Conservation (phyloP, 179 eudicot genomes). For the Gypsophila paniculata region DNA sequence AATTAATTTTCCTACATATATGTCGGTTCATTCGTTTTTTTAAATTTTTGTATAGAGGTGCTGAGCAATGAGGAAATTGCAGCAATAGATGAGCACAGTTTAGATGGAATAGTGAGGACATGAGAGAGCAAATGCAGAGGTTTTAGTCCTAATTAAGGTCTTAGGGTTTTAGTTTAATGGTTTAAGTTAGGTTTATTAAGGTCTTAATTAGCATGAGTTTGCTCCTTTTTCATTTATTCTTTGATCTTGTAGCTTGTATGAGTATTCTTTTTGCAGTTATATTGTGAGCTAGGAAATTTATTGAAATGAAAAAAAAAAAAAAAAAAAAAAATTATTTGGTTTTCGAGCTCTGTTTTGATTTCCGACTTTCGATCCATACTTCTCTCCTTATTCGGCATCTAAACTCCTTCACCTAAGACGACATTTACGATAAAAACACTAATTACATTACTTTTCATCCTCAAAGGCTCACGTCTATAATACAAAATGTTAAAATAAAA, state of each 20-base stretch:
- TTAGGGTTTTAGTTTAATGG: conserved; percentile 29
- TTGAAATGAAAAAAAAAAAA: conserved; percentile 15
- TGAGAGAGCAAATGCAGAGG: conserved; percentile 26
- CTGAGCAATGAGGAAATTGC: conserved; percentile 24
- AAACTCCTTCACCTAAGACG: no score
- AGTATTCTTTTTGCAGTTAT: conserved; percentile 58
- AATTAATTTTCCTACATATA: conserved; percentile 28
- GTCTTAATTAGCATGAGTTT: conserved; percentile 21
- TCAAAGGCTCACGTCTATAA: no score
- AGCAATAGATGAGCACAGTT: conserved; percentile 31
- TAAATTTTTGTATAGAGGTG: conserved; percentile 40
- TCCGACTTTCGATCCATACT: no score
- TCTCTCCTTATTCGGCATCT: no score
- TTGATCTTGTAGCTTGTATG: conserved; percentile 22
- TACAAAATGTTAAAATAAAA: no score
- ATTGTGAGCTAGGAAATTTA: conserved; percentile 26
- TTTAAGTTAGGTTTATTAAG: conserved; percentile 31
- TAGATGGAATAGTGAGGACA: conserved; percentile 21
- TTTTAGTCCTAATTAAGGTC: conserved; percentile 22
- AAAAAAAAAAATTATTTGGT: no score
- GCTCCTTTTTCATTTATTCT: conserved; percentile 9
- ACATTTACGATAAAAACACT: no score
- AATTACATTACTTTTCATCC: no score
- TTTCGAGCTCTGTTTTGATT: neutral
- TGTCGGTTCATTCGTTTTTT: conserved; percentile 51